Conservation (phyloP, 441 rosid genomes). For the Cnidoscolus chayamansa region DNA sequence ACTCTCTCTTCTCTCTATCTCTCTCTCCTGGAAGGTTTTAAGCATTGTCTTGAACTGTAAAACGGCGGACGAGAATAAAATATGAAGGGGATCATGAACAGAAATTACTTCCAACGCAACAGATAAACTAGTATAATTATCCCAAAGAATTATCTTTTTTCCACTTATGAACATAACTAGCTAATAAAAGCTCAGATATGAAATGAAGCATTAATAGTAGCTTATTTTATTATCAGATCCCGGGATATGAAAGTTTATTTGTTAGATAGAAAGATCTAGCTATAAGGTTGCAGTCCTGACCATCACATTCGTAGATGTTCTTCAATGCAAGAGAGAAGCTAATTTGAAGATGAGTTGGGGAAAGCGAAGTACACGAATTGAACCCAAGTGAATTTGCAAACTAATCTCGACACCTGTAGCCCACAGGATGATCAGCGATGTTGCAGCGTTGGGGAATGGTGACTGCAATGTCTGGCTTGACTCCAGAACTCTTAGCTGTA, state of each 20-base stretch:
- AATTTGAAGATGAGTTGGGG: background rate
- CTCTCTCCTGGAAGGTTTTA: background rate
- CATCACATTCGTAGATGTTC: background rate
- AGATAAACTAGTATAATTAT: background rate
- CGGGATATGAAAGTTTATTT: constrained; percentile 16
- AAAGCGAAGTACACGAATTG: background rate
- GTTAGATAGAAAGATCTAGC: constrained; percentile 21
- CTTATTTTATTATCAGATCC: constrained; percentile 25
- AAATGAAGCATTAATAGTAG: background rate
- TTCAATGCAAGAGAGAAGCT: constrained; percentile 31
- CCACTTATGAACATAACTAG: background rate
- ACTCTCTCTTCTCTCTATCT: background rate
- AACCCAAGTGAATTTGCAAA: constrained; percentile 1
- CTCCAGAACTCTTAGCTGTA: constrained; percentile 69
- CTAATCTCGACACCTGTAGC: constrained; percentile 86
- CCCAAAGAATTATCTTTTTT: background rate
- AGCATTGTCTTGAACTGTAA: background rate
- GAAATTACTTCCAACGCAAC: background rate
- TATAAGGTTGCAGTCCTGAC: constrained; percentile 8
- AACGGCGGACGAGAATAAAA: background rate
- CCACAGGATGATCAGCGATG: constrained; percentile 68
- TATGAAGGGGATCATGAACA: background rate
- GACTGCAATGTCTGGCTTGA: constrained; percentile 62
- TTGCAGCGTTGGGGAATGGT: constrained; percentile 92
- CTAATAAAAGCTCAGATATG: background rate